Evolutionary conservation across 352 stramenopile species (phyloP), one percentile per base, ranked within the genome.

Genomic region (Aphanomyces invadans): DNA sequence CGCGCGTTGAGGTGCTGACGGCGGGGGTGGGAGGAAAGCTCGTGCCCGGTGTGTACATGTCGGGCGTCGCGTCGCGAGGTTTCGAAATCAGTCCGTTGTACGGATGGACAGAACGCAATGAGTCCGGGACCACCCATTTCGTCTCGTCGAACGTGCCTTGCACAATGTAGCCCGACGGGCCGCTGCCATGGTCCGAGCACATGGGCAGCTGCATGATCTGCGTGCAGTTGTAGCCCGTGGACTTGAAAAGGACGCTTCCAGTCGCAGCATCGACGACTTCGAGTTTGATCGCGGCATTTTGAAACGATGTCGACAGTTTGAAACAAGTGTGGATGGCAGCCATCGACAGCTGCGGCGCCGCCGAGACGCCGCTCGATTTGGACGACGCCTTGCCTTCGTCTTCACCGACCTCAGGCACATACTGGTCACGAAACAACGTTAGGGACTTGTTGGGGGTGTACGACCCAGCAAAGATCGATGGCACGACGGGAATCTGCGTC

Each of bases 391-490:
- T 67, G 19, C 42, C 15, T 15, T 57, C 49, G 5, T 67, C 60
- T 25, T 57, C 60, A 19, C 12, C n/a, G 17, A 21, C 32, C 2
- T 60, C 26, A 10, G 74, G 65, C 0, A 72, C 65, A 28, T 89
- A 17, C 3, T 88, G 72, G 59, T 92, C 83, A 46, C 83, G 81
- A 23, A 92, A 85, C 31, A 76, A 80, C 3, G 86, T 32, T 32
- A 90, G 66, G 0, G 78, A 71, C 19, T 86, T 86, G 71, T 92
- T 92, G 21, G 83, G 76, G 29, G 75, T 76, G 56, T 88, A 92
- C 0, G 48, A 31, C 1, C 76, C 81, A 32, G 69, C 73, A 44
- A 88, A 92, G 1, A 55, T 62, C 2, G 73, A 88, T 23, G 56
- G 45, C 79, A 72, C 9, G 74, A 71, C 9, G 71, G 73, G 1